Base-by-base conservation (phyloP, 176 grass and related monocot genomes). In the Rhynchospora tenuis region DNA sequence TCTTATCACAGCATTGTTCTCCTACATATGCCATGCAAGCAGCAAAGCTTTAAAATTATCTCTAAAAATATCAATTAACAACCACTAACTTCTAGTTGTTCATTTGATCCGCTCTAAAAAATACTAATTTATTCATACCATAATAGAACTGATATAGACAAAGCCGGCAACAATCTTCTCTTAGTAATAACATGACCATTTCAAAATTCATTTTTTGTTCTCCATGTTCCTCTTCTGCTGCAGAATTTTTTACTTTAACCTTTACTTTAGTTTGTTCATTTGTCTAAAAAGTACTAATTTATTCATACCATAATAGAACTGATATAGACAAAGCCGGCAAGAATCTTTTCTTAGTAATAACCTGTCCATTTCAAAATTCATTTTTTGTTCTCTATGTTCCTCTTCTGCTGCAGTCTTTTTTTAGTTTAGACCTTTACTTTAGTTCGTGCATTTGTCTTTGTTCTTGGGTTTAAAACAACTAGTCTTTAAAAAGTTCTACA, bases 1-100 rank as follows among this genome's bases (percentile, higher is more conserved):
- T 23, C 93, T 83, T 50, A 95, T 77, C 67, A 95, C 86, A 14
- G 69, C 68, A 85, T 98, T 98, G 64, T 98, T 90, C 28, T 84
- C 96, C 96, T 90, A 50, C 64, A 67, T 33, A 67, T 33, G 33
- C 29, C 48, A 64, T 63, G 46, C 14, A 66, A 78, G 51, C 3
- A 87, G 59, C 4, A 22, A 13, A 79, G 28, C 54, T 59, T 23
- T 45, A 22, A 81, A n/a, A 23, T 80, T 46, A 81, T 24, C 24
- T 55, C 48, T 55, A 20, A 43, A 70, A 45, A 8, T 45, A 17
- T 20, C 66, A 70, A 70, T 11, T 45, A 14, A 77, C 23, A 56
- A 55, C 6, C 13, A 77, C 17, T 19, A 7, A 13, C 12, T 27
- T 12, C 0, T 16, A 54, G 16, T 46, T n/a, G n/a, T n/a, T n/a